Percentiles rank a stretch among this genome's conserved stretches.
Conservation (phyloP, 257 asterid species). For the Leonotis leonurus region DNA sequence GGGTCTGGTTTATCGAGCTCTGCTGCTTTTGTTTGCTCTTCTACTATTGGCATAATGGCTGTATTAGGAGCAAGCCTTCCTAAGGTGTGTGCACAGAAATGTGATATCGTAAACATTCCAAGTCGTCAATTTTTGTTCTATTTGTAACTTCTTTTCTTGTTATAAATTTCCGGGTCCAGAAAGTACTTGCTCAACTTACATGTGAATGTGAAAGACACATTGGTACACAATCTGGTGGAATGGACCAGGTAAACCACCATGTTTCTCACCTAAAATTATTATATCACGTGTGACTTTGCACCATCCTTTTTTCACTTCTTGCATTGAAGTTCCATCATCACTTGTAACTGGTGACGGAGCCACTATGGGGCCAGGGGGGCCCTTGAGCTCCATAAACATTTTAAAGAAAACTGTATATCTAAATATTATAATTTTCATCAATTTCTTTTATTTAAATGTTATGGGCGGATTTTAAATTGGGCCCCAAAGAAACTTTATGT, state of each 20-base stretch:
- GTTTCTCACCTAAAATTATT: background rate
- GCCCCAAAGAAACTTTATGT: too few species aligned
- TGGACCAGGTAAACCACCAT: constrained; percentile 75
- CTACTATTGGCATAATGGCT: constrained; percentile 93
- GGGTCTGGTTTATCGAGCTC: constrained; percentile 99
- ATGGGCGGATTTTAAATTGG: too few species aligned
- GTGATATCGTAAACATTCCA: background rate
- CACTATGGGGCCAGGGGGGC: too few species aligned
- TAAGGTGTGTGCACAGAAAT: constrained; percentile 37
- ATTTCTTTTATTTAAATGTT: too few species aligned
- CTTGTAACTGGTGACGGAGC: too few species aligned
- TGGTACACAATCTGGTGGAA: constrained; percentile 98
- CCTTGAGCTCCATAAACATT: too few species aligned
- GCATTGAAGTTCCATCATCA: too few species aligned
- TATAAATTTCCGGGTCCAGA: constrained; percentile 34
- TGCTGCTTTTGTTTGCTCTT: constrained; percentile 96
- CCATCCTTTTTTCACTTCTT: background rate
- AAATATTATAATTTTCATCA: too few species aligned
- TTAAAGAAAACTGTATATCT: too few species aligned
- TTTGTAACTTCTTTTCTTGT: background rate
- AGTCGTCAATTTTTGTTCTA: background rate
- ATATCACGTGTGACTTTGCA: background rate
- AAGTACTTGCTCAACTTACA: constrained; percentile 93
- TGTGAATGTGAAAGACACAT: constrained; percentile 96
- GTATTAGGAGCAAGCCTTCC: constrained; percentile 48